Conservation (phyloP, 495 filamentous ascomycete genomes). For the Podospora fimiseda region DNA sequence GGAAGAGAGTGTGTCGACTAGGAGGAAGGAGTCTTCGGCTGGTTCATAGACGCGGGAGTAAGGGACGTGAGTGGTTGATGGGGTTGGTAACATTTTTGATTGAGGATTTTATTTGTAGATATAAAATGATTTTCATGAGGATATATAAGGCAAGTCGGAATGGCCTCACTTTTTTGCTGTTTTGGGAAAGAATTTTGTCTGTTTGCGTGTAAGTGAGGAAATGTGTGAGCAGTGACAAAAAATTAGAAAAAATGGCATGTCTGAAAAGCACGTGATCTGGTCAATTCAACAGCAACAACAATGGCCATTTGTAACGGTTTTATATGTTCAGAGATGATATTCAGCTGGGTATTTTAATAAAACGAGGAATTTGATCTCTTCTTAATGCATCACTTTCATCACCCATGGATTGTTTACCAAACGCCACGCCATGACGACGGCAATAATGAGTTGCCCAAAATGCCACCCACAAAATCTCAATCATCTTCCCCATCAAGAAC, state of each 20-base stretch:
- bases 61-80: constrained; percentile 82
- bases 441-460: too few relatives aligned
- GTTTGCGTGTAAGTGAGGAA: neutral
- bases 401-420: too few relatives aligned
- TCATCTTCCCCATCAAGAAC: neutral
- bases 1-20: constrained; percentile 86
- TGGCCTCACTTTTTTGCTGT: constrained; percentile 24
- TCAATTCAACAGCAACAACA: too few relatives aligned
- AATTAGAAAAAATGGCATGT: neutral
- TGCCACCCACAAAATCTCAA: neutral
- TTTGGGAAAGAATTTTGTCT: neutral
- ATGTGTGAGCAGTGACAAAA: neutral
- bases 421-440: too few relatives aligned
- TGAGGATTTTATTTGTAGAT: neutral
- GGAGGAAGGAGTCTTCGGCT: constrained; percentile 89
- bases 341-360: too few relatives aligned
- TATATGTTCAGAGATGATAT: too few relatives aligned
- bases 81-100: constrained; percentile 77
- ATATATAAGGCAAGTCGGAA: constrained; percentile 11
- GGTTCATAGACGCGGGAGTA: constrained; percentile 86
- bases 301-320: too few relatives aligned
- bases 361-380: too few relatives aligned
- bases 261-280: neutral
- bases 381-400: too few relatives aligned
- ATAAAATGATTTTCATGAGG: neutral